These are phyloP conservation scores for Daldinia vernicosa DNA, from an alignment of 495 filamentous ascomycete species.

Conservation along the genomic window DNA sequence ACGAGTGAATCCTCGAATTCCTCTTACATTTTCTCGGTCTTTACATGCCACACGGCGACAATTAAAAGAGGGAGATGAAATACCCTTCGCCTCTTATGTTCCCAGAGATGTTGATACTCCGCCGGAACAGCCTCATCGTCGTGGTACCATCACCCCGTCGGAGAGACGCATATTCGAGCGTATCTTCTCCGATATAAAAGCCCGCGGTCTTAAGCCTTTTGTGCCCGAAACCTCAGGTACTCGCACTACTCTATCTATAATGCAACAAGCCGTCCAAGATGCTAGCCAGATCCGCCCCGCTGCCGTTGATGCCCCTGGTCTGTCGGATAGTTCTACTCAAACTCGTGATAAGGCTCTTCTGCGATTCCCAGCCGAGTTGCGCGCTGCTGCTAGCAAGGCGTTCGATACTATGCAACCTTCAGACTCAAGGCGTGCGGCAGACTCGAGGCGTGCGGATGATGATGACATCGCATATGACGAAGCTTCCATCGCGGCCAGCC, in stretches of 20 bases:
- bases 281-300: constrained; percentile 23
- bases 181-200: constrained; percentile 66
- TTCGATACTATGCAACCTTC: constrained; percentile 42
- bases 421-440: background rate
- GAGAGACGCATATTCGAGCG: constrained; percentile 65
- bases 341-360: constrained; percentile 50
- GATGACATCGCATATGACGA: constrained; percentile 26
- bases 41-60: constrained; percentile 29
- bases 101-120: constrained; percentile 15
- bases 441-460: background rate
- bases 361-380: constrained; percentile 53
- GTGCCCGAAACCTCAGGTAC: background rate
- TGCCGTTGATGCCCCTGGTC: constrained; percentile 15
- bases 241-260: constrained; percentile 45
- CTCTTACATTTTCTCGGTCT: constrained; percentile 28
- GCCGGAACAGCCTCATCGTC: constrained; percentile 18
- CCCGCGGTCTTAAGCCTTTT: constrained; percentile 39
- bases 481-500: background rate
- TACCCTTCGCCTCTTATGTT: constrained; percentile 51
- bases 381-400: constrained; percentile 51
- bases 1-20: constrained; percentile 40
- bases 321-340: constrained; percentile 18
- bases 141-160: constrained; percentile 64
- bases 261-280: constrained; percentile 47
- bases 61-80: constrained; percentile 38